A percentile compares a stretch with the other conserved stretches of the same genome.
Evolutionary conservation across 345 rosid genomes (phyloP).

Genomic region (Lenwebbia sp.): DNA sequence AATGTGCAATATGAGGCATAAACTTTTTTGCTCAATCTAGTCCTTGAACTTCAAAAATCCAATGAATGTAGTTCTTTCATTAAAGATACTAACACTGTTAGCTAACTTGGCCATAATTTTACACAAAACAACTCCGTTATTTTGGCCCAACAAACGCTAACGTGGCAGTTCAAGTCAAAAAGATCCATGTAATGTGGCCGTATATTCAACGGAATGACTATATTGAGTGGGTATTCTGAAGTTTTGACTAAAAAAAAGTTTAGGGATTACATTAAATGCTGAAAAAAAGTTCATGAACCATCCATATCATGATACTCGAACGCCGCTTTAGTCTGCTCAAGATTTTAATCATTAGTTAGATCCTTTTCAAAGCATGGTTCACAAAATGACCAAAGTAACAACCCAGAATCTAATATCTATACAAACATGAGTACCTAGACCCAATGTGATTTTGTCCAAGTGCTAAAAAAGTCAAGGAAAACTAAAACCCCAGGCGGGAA

Average conservation of each 20-base stretch:
- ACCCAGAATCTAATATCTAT: no score
- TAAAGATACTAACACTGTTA: background rate
- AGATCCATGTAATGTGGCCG: fast-evolving
- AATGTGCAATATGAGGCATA: background rate
- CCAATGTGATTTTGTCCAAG: background rate
- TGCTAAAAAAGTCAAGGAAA: fast-evolving
- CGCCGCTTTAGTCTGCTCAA: no score
- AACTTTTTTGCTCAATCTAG: background rate
- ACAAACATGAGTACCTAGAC: background rate
- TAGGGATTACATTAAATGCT: background rate
- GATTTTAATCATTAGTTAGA: no score
- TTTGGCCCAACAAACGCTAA: background rate
- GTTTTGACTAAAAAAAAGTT: background rate
- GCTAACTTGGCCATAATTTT: background rate
- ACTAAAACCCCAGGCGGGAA: background rate
- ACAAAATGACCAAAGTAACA: no score
- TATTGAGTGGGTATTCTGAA: background rate
- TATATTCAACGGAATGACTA: background rate
- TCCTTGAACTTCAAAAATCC: no score
- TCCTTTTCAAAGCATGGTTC: no score
- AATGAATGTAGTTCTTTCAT: background rate
- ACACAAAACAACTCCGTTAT: background rate
- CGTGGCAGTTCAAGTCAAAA: background rate
- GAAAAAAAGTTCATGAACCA: background rate
- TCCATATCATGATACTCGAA: no score